phyloP scores from a whole-genome alignment of 495 filamentous ascomycete species.

The Lindgomyces ingoldianus region DNA sequence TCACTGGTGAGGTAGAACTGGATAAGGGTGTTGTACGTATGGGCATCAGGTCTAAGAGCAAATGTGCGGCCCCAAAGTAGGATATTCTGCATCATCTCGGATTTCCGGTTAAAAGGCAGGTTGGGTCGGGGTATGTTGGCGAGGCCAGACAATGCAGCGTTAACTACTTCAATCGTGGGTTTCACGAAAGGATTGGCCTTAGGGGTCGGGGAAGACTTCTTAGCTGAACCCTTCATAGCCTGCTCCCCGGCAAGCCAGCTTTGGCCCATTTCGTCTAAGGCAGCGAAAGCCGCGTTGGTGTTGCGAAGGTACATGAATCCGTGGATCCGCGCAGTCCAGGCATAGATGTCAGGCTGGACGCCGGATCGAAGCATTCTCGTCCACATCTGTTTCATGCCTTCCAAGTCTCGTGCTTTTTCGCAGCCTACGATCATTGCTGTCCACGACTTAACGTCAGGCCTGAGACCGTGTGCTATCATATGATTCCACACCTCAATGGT shows the following conservation, averaged over 20 bases:
- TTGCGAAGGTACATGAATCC: constrained; percentile 57
- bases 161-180: constrained; percentile 63
- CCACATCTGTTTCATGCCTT: constrained; percentile 62
- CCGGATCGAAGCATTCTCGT: constrained; percentile 53
- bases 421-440: constrained; percentile 65
- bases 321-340: constrained; percentile 65
- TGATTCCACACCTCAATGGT: constrained; percentile 62
- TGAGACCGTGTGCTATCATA: constrained; percentile 53
- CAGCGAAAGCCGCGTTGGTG: constrained; percentile 52
- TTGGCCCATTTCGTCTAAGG: constrained; percentile 62
- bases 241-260: constrained; percentile 30
- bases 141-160: constrained; percentile 59
- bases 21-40: constrained; percentile 71
- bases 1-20: constrained; percentile 54
- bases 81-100: constrained; percentile 48
- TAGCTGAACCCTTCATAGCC: constrained; percentile 2
- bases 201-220: not conserved
- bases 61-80: constrained; percentile 61
- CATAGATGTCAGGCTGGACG: constrained; percentile 54
- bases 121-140: constrained; percentile 35
- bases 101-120: constrained; percentile 37
- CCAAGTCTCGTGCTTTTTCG: constrained; percentile 48
- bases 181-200: constrained; percentile 40
- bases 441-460: constrained; percentile 60
- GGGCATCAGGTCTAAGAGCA: constrained; percentile 59